Evolutionary conservation across 352 stramenopile species (phyloP).

Genomic region (Globisporangium barbulae): DNA sequence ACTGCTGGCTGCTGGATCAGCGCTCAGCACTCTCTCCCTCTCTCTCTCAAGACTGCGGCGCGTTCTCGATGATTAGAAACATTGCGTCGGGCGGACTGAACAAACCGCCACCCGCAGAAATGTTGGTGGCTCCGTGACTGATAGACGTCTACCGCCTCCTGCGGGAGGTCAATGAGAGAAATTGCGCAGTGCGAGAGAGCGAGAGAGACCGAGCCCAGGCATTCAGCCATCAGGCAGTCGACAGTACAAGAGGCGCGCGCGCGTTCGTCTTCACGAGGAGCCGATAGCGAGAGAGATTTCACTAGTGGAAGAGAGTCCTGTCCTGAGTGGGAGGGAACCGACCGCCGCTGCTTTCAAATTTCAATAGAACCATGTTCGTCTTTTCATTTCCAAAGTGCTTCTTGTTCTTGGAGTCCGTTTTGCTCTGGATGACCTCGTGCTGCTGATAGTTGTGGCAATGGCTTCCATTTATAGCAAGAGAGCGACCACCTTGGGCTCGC

Average conservation of each 20-base stretch:
- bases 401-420: background rate
- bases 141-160: constrained; percentile 68
- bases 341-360: background rate
- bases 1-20: background rate
- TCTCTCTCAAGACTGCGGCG: constrained; percentile 12
- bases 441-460: background rate
- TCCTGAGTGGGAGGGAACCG: constrained; percentile 8
- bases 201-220: background rate
- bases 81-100: constrained; percentile 88
- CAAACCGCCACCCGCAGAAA: constrained; percentile 76
- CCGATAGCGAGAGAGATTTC: background rate
- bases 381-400: background rate
- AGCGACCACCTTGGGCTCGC: background rate
- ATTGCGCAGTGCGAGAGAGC: constrained; percentile 10
- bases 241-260: background rate
- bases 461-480: background rate
- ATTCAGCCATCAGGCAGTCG: background rate
- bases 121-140: constrained; percentile 73
- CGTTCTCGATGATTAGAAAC: constrained; percentile 80
- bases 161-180: constrained; percentile 63
- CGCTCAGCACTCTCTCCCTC: background rate
- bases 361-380: background rate
- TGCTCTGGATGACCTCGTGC: background rate
- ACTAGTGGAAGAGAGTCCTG: background rate
- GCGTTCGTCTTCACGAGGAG: background rate